Conservation (phyloP, 441 rosid species). For the Melastoma candidum region DNA sequence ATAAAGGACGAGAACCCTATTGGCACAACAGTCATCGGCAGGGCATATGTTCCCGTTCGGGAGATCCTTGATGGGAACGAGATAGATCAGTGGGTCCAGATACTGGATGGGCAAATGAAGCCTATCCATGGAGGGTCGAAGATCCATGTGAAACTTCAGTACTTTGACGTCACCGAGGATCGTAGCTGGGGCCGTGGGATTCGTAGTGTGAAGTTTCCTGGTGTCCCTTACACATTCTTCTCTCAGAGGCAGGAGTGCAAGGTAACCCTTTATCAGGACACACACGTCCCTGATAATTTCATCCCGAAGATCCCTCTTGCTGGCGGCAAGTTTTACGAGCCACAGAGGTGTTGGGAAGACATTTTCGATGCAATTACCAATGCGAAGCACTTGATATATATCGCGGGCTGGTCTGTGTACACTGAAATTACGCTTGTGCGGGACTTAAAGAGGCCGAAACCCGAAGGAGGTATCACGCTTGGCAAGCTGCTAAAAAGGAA, state of each 20-base stretch:
- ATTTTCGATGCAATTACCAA: constrained; percentile 23
- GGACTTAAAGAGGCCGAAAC: constrained; percentile 9
- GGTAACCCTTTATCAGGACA: constrained; percentile 33
- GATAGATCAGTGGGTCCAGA: constrained; percentile 16
- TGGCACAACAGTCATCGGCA: constrained; percentile 18
- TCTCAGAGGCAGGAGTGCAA: constrained; percentile 25
- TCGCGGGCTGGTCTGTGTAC: constrained; percentile 21
- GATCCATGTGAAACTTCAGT: constrained; percentile 26
- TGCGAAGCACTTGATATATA: constrained; percentile 27
- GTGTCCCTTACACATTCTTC: constrained; percentile 28
- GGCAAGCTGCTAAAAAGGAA: constrained; percentile 33
- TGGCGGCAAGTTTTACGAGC: constrained; percentile 13
- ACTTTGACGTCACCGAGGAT: constrained; percentile 18
- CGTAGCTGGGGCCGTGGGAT: constrained; percentile 24
- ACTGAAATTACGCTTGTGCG: constrained; percentile 18
- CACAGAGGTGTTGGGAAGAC: constrained; percentile 28
- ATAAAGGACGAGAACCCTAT: constrained; percentile 26
- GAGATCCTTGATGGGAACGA: constrained; percentile 14
- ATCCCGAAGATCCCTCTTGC: constrained; percentile 14
- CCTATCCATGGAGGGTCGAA: constrained; percentile 15
- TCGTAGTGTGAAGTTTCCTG: constrained; percentile 15
- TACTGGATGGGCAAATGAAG: constrained; percentile 9
- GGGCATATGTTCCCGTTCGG: constrained; percentile 21
- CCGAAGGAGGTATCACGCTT: constrained; percentile 16
- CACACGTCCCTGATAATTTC: constrained; percentile 23